Evolutionary conservation across 805 yeast species (phyloP).

Genomic region (Ogataea pignaliae): DNA sequence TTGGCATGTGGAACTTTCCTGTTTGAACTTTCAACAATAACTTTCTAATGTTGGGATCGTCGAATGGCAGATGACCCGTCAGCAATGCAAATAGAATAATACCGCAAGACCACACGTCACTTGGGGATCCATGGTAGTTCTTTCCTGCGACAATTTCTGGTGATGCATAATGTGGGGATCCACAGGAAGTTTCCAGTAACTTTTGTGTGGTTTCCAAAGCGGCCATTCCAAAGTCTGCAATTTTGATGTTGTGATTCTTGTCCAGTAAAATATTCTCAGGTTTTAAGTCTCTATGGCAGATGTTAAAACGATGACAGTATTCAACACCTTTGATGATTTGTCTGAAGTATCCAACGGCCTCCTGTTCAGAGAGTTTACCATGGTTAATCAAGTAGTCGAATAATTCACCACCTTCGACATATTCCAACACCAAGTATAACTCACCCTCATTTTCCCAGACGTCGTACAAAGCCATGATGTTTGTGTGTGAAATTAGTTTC

Average conservation of each 20-base stretch:
- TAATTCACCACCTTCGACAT: conserved; percentile 85
- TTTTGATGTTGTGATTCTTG: conserved; percentile 59
- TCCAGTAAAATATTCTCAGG: conserved; percentile 76
- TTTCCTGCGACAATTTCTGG: conserved; percentile 81
- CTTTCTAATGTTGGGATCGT: conserved; percentile 73
- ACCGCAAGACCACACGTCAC: conserved; percentile 89
- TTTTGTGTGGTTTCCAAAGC: conserved; percentile 71
- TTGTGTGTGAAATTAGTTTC: conserved; percentile 92
- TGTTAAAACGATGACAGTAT: conserved; percentile 76
- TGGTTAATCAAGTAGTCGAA: conserved; percentile 68
- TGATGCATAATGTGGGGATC: conserved; percentile 86
- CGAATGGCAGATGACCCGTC: conserved; percentile 80
- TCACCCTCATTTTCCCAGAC: conserved; percentile 98
- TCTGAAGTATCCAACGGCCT: conserved; percentile 71
- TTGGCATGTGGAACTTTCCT: conserved; percentile 72
- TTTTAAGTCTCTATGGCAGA: conserved; percentile 77
- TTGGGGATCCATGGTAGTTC: conserved; percentile 77
- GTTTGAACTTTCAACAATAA: conserved; percentile 70
- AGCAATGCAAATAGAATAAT: conserved; percentile 73
- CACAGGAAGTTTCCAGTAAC: conserved; percentile 75
- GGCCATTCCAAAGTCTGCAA: conserved; percentile 90
- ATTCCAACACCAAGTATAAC: conserved; percentile 71
- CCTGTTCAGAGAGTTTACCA: conserved; percentile 68
- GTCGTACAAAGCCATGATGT: conserved; percentile 88
- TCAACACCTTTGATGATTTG: conserved; percentile 77